A percentile compares a stretch with the other conserved stretches of the same genome.
These are phyloP conservation scores for Spirogloea muscicola DNA, from an alignment of 139 green algal species.

Conservation along the genomic window DNA sequence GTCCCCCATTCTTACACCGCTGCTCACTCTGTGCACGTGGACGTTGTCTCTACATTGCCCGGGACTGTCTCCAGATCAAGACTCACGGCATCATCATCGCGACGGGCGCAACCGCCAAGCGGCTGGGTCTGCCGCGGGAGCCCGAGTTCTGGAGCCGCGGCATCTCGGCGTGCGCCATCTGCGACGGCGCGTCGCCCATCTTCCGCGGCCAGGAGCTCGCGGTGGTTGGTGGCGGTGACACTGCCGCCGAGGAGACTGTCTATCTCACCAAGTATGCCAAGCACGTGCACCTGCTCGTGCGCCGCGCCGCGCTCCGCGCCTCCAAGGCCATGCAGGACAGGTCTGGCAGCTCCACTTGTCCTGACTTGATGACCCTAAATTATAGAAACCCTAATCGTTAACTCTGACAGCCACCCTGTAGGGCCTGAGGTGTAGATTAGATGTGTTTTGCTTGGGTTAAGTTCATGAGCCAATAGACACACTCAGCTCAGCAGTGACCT, in stretches of 20 bases:
- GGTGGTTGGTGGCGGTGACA: constrained; percentile 15
- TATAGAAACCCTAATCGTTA: too few relatives aligned
- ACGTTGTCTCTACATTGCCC: neutral
- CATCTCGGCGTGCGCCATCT: constrained; percentile 12
- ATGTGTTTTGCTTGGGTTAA: too few relatives aligned
- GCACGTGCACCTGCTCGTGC: constrained; percentile 1
- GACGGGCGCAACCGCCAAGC: constrained; percentile 7
- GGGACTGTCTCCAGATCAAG: neutral
- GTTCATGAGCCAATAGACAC: too few relatives aligned
- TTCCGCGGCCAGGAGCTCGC: neutral
- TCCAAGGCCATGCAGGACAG: constrained; percentile 1
- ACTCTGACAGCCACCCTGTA: too few relatives aligned
- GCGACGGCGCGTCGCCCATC: neutral
- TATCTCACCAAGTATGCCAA: constrained; percentile 1
- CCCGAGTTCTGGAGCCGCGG: neutral
- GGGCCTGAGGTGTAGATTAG: too few relatives aligned
- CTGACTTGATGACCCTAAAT: too few relatives aligned
- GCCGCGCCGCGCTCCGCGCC: neutral
- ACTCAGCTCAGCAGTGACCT: too few relatives aligned
- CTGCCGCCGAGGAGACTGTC: constrained; percentile 10
- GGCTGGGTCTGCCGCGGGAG: neutral
- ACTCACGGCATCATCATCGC: neutral
- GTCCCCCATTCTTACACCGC: constrained; percentile 3
- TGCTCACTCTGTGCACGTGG: neutral
- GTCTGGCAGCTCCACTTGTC: too few relatives aligned